phyloP scores from a whole-genome alignment of 306 rosid species.

The Hylodesmum podocarpum region DNA sequence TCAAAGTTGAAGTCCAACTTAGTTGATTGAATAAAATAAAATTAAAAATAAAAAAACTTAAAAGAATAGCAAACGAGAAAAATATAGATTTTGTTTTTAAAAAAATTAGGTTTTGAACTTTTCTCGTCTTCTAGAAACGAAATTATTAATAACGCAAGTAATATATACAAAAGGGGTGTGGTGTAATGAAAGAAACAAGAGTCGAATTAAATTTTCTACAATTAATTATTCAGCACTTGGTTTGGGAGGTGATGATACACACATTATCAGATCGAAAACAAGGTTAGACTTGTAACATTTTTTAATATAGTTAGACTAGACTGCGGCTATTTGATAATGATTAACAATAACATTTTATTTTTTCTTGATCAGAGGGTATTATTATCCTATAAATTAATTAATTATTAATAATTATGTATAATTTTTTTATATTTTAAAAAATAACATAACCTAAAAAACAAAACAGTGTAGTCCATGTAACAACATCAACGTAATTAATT shows the following conservation, averaged over 20 bases:
- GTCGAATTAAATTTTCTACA: background rate
- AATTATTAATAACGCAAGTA: background rate
- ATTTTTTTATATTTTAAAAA: no score
- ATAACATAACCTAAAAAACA: no score
- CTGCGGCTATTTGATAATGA: background rate
- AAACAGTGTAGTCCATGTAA: no score
- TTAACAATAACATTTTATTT: background rate
- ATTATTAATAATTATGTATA: no score
- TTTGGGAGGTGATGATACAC: no score
- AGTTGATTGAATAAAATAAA: background rate
- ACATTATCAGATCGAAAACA: background rate
- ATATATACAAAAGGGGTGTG: background rate
- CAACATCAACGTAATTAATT: no score
- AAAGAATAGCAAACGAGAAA: background rate
- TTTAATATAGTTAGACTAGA: background rate
- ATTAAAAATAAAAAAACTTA: background rate
- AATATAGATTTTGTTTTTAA: background rate
- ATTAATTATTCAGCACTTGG: background rate
- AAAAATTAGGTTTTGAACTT: background rate
- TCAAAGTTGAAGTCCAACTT: constrained; percentile 5
- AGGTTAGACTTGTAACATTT: background rate
- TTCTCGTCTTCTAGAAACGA: constrained; percentile 30
- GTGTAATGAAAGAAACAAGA: background rate
- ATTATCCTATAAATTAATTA: no score
- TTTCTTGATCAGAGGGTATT: no score